Evolutionary conservation across 208 protist genomes (phyloP), one percentile per base, ranked within the genome.

Genomic region (Wallacemonas collosoma): DNA sequence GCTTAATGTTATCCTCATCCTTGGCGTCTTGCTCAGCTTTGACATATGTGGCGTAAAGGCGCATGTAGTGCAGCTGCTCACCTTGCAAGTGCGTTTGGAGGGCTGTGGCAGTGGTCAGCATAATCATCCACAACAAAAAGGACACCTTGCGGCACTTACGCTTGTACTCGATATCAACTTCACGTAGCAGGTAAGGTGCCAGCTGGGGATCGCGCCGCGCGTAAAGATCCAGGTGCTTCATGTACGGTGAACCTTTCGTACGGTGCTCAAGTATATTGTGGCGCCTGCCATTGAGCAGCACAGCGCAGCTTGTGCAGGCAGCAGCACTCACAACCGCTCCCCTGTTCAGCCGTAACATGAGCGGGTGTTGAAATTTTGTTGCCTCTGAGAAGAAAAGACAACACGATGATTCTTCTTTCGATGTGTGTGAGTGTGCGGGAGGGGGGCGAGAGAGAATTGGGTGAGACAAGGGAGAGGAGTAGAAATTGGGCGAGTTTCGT

Each of bases 191-290:
- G 57, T 94, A 97, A 15, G 93, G 93, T 6, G 90, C 93, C 14
- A 97, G 79, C 71, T 97, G 93, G 8, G 86, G 81, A 73, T 97
- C 93, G 17, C 93, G 82, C 53, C 93, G 85, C 38, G 93, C 93
- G 64, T 97, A 97, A 38, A 97, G 76, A 72, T 97, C 93, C 38
- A 97, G 81, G 73, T 97, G 93, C 72, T 95, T 97, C 89, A 95
- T 95, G 71, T 92, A 91, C 15, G 82, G 73, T 0, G 85, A 85
- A 35, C 93, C 93, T 62, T 97, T 95, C 7, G 93, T 97, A 35
- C 72, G 83, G 56, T 95, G 88, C 70, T 94, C 88, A 40, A 94
- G 67, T 35, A 95, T 77, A 64, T 75, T 87, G 75, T 80, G 81
- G 35, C 90, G 83, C 35, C 78, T 73, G 48, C 80, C 56, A 40